Percentiles rank a stretch among this genome's conserved stretches.
Conservation (phyloP, 2,329 filamentous ascomycete genomes). For the Aspergillus thermomutatus region DNA sequence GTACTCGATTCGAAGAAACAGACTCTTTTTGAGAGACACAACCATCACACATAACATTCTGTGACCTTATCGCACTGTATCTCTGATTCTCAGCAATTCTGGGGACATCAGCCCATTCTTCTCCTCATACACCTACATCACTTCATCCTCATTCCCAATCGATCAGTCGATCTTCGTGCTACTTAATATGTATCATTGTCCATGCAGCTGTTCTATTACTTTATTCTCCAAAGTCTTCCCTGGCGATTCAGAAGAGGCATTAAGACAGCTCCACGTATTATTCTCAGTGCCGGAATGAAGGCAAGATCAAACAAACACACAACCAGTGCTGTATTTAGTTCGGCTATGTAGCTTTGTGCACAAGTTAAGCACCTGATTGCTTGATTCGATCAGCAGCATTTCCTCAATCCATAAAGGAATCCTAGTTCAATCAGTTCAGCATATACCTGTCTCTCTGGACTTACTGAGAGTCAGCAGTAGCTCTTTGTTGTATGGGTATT, state of each 20-base stretch:
- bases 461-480: neutral
- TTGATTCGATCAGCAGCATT: neutral
- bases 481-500: neutral
- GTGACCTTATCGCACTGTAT: neutral
- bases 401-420: neutral
- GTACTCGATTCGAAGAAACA: constrained; percentile 13
- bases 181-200: neutral
- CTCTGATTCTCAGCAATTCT: neutral
- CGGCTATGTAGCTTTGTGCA: neutral
- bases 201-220: neutral
- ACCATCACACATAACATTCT: neutral
- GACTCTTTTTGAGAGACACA: neutral
- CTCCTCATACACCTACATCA: neutral
- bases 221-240: neutral
- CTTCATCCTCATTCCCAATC: neutral
- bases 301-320: neutral
- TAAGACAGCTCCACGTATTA: neutral
- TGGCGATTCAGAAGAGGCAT: neutral
- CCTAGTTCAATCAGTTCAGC: no score
- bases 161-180: neutral
- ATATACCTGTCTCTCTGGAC: neutral
- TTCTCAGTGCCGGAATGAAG: neutral
- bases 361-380: neutral
- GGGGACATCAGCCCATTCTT: neutral
- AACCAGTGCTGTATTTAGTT: neutral